Evolutionary conservation across 768 basidiomycete genomes (phyloP), one percentile per base, ranked within the genome.

Genomic region (Strobilomyces confusus): DNA sequence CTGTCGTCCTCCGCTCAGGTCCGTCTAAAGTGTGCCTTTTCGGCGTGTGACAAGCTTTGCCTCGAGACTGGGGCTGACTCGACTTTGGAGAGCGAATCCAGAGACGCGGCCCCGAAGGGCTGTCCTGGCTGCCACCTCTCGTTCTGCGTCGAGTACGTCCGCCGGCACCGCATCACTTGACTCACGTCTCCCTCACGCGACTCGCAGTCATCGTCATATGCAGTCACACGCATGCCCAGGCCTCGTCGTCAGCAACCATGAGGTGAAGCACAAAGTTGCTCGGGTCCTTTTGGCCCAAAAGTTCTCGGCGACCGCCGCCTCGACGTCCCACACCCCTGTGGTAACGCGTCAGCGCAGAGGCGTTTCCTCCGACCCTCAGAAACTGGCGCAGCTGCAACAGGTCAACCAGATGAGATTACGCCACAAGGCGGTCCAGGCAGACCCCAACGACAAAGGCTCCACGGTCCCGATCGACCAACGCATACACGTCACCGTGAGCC

Each of bases 321-420:
- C 63, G 4, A 44, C 62, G 12, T 55, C 64, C 20, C 58, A 63
- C 19, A 47, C 71, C 32, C 65, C 72, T 17, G 43, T 60, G n/a
- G 68, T 60, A 13, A 54, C 56, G 11, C 69, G 59, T n/a, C 65
- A 60, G 47, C 55, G 51, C 25, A 57, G 52, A 33, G 75, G 74
- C 56, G 59, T 66, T 36, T 75, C 79, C 7, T 74, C 73, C 13
- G 79, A 83, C 59, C 77, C 82, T 9, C 74, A 71, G 49, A 83
- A 83, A 58, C 64, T 78, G 20, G 80, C 77, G 1, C 79, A 82
- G 56, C 67, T 76, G 54, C 76, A 77, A 51, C 82, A 80, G 59
- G 63, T 90, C 17, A 80, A 84, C 61, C 63, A 84, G 6, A 87
- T 92, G 79, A 88, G 82, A 63, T 79, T 92, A 77, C 82, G 84